Evolutionary conservation across 257 asterid species (phyloP).

Genomic region (Henckelia pumila): DNA sequence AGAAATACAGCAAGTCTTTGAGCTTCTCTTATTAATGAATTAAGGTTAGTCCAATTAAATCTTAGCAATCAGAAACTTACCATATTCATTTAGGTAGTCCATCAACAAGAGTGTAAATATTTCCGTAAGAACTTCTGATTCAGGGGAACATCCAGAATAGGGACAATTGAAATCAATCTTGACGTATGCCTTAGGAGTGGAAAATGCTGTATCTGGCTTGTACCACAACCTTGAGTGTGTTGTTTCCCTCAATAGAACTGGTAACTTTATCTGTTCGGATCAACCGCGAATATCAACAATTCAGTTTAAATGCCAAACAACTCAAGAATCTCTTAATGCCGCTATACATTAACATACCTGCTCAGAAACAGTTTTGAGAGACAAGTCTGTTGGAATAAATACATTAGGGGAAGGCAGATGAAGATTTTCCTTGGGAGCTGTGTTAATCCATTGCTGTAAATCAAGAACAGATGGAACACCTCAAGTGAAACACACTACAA

Average conservation of each 20-base stretch:
- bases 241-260: constrained; percentile 71
- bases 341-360: constrained; percentile 46
- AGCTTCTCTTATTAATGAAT: too few species aligned
- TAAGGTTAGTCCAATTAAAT: too few species aligned
- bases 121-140: constrained; percentile 75
- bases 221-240: constrained; percentile 89
- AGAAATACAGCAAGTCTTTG: constrained; percentile 9
- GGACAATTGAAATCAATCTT: constrained; percentile 92
- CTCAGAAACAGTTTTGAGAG: constrained; percentile 60
- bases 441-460: constrained; percentile 75
- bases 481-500: constrained; percentile 6
- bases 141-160: constrained; percentile 77
- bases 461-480: constrained; percentile 21
- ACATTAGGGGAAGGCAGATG: constrained; percentile 76
- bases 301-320: constrained; percentile 17
- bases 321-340: constrained; percentile 13
- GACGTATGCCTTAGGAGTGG: constrained; percentile 84
- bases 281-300: constrained; percentile 29
- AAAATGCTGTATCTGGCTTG: constrained; percentile 82
- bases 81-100: constrained; percentile 96
- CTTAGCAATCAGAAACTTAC: constrained; percentile 40
- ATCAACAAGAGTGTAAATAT: constrained; percentile 81
- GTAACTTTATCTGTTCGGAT: constrained; percentile 60
- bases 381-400: constrained; percentile 91
- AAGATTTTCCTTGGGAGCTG: constrained; percentile 59